Evolutionary conservation across 495 filamentous ascomycete genomes (phyloP), one percentile per base, ranked within the genome.

Genomic region (Cercophora samala): DNA sequence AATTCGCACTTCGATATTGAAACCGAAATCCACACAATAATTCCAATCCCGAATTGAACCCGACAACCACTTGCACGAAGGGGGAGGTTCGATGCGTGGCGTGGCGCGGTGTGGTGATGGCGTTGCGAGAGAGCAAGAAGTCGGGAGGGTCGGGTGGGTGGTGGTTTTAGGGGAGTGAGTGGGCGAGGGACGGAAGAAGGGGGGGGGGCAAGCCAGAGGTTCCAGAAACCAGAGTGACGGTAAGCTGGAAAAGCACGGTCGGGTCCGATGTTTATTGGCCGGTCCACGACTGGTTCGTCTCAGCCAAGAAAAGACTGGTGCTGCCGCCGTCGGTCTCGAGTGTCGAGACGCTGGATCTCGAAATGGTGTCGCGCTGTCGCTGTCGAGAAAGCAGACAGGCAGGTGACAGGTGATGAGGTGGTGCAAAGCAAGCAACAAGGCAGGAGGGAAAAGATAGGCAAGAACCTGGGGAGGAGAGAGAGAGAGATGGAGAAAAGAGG

Each of bases 201-300:
- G 64, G 37, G 53, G 19, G 62, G 68, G n/a, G n/a, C n/a, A n/a
- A n/a, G 67, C 70, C 65, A 70, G 68, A 37, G 68, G 63, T 75
- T 68, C 74, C 72, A 74, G 72, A 74, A 74, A 76, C 74, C 74
- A 73, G 66, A 74, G 67, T 64, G 72, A 73, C 69, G 74, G 72
- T 67, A 64, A 42, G 64, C 68, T 60, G 54, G 60, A 70, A 58
- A 69, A 58, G 68, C 68, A 64, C 68, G 66, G 72, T 68, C 66
- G 73, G 63, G 68, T 64, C 68, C 63, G 67, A 60, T 71, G 70
- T 63, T 46, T 70, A 75, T 74, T 76, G 72, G 72, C 29, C 58
- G 66, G 32, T 58, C 69, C 37, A 46, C 63, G 58, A 21, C 59
- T 66, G 58, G 72, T 76, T 74, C 70, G 73, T 74, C 72, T 70